Percentiles rank a stretch among this genome's conserved stretches.
Conservation (phyloP, 1,139 yeast genomes). For the Pichiaceae sp. region DNA sequence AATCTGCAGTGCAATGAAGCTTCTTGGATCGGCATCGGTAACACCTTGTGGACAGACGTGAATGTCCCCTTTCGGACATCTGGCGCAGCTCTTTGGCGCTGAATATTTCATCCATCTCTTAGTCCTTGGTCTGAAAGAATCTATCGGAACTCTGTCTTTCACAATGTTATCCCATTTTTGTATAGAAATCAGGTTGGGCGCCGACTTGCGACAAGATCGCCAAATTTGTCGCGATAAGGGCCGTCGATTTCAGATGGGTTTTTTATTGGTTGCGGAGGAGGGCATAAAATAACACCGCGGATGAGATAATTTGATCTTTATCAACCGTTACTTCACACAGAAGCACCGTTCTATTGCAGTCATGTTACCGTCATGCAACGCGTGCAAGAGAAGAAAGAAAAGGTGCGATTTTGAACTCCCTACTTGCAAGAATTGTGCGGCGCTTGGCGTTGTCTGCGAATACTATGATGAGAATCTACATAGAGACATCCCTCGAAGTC, state of each 20-base stretch:
- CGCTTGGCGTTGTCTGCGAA: conserved; percentile 13
- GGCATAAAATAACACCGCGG: too few relatives aligned
- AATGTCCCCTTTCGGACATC: neutral
- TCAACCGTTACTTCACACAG: too few relatives aligned
- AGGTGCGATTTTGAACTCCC: conserved; percentile 15
- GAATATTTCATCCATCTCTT: neutral
- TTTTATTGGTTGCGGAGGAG: too few relatives aligned
- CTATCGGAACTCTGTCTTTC: too few relatives aligned
- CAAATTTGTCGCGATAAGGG: too few relatives aligned
- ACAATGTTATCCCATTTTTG: too few relatives aligned
- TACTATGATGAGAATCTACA: conserved; percentile 15
- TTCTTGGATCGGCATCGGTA: neutral
- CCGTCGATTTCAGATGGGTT: too few relatives aligned
- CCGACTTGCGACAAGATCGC: too few relatives aligned
- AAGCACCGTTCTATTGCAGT: too few relatives aligned
- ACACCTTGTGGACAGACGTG: neutral
- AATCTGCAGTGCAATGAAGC: neutral
- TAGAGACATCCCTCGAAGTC: conserved; percentile 8
- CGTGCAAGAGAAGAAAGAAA: conserved; percentile 15
- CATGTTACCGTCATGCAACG: conserved; percentile 13
- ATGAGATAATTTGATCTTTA: too few relatives aligned
- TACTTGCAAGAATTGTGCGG: conserved; percentile 12
- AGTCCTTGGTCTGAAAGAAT: neutral
- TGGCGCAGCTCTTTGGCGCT: neutral
- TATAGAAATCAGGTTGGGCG: too few relatives aligned